Conservation (phyloP, 768 basidiomycete genomes). For the Boletus bicolor region DNA sequence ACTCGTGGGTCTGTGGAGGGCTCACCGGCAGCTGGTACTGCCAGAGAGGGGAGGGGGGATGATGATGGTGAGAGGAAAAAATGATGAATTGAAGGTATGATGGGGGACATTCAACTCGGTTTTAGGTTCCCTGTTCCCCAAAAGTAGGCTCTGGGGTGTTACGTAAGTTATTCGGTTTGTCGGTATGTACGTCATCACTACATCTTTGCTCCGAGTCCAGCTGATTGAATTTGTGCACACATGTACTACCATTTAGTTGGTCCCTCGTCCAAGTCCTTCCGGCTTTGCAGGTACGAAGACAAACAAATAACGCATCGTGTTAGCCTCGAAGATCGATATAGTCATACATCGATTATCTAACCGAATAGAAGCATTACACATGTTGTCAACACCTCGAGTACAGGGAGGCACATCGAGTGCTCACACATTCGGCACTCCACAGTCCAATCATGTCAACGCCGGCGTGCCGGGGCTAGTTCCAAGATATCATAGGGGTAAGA, state of each 20-base stretch:
- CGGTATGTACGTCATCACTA: neutral
- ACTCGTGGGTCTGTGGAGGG: slow-evolving; percentile 8
- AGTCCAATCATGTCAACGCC: slow-evolving; percentile 8
- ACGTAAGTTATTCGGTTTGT: slow-evolving; percentile 21
- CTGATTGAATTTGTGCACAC: too few relatives aligned
- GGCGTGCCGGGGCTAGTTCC: neutral
- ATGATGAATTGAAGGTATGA: slow-evolving; percentile 1
- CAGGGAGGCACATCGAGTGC: slow-evolving; percentile 29
- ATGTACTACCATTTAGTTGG: neutral
- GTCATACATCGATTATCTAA: slow-evolving; percentile 8
- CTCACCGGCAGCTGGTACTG: slow-evolving; percentile 3
- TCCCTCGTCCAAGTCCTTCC: neutral
- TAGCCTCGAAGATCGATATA: slow-evolving; percentile 16
- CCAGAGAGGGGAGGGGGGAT: slow-evolving; percentile 8
- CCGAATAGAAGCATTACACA: slow-evolving; percentile 5
- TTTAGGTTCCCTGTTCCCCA: slow-evolving; percentile 21
- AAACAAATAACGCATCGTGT: slow-evolving; percentile 8
- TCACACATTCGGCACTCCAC: slow-evolving; percentile 1
- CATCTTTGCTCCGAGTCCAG: neutral
- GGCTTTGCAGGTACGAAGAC: neutral
- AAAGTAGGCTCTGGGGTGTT: slow-evolving; percentile 31
- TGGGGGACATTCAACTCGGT: slow-evolving; percentile 2
- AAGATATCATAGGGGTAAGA: neutral
- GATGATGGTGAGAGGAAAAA: slow-evolving; percentile 22
- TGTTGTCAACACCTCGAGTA: neutral